Percentiles rank a stretch among this genome's conserved stretches.
Evolutionary conservation across 2,329 filamentous ascomycete species (phyloP).

Genomic region (Colletotrichum sp.): DNA sequence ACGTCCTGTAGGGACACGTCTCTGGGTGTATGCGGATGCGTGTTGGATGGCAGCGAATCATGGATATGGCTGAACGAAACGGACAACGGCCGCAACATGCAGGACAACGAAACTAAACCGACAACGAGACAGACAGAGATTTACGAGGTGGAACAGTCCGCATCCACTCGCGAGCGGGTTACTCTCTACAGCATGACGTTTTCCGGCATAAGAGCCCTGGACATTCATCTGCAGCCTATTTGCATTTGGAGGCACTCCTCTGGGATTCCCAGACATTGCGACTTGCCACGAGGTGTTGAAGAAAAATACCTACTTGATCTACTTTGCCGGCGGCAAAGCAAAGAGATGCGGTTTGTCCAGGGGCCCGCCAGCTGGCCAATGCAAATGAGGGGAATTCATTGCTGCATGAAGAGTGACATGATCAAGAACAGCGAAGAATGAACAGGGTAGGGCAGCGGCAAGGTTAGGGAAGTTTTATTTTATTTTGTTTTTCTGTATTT

Average conservation of each 20-base stretch:
- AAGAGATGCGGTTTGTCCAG: not conserved
- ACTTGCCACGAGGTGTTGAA: slow-evolving; percentile 8
- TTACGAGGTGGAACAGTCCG: not conserved
- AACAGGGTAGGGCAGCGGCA: not conserved
- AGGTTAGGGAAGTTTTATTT: not conserved
- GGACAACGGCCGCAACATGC: not conserved
- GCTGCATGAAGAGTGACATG: slow-evolving; percentile 2
- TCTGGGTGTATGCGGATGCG: slow-evolving; percentile 14
- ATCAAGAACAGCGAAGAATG: not conserved
- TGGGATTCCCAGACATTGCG: not conserved
- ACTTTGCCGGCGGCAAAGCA: slow-evolving; percentile 10
- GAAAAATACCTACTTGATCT: not conserved
- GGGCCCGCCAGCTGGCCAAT: not conserved
- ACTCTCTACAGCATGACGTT: not conserved
- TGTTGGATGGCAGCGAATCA: not conserved
- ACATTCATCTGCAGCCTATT: not conserved
- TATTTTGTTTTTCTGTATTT: not conserved
- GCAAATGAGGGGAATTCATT: not conserved
- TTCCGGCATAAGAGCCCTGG: not conserved
- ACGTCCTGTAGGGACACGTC: not conserved
- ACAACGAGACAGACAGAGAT: not conserved
- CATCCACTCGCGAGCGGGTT: not conserved
- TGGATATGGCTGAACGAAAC: not conserved
- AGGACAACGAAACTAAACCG: not conserved
- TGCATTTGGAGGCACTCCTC: not conserved